Base-by-base conservation (phyloP, 139 green algal species). In the Chlamydomonas sp. region DNA sequence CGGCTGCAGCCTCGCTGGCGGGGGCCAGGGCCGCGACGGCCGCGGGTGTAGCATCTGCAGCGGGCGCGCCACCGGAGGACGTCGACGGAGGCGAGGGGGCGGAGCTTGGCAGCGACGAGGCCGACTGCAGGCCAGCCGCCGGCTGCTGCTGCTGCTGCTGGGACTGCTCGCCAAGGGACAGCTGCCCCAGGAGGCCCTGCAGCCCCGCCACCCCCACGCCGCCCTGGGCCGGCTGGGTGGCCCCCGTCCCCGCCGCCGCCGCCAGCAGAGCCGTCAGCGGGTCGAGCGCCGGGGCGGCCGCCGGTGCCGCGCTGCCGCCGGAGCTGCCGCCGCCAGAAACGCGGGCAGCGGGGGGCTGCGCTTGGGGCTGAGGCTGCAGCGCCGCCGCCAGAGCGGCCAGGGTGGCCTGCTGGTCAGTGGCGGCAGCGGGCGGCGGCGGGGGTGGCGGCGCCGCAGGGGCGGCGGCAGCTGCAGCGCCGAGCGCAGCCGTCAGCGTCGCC, bases 111-210 rank as follows among this genome's bases (percentile, higher is more conserved):
- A n/a, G 78, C 15, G 18, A 61, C 6, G 31, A 20, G 10, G 78
- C 18, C 64, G 57, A 31, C 79, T 58, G 63, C 14, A 20, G 31
- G 17, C 63, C 16, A 18, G 79, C 63, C 59, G 58, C 67, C 31
- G 18, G 14, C 60, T 0, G 16, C 66, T 59, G 18, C 58, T 6
- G 49, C 31, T 57, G 75, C 74, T 20, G 18, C 75, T 58, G 49
- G 31, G 58, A 18, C 69, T 18, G 69, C 2, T 6, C 17, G 9
- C 9, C 17, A 5, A 31, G 14, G 67, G 78, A 83, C 67, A 85
- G 20, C 59, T 86, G 81, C 14, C 67, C 71, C 31, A 87, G 73
- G 60, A 86, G 71, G 61, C 81, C 71, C 61, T 86, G 81, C 69
- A 87, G 72, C 14, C 73, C 49, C 62, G 31, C 75, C 72, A 87